These are phyloP conservation scores for Aspergillus pseudoterreus DNA, from an alignment of 2,329 filamentous ascomycete species.

Conservation along the genomic window DNA sequence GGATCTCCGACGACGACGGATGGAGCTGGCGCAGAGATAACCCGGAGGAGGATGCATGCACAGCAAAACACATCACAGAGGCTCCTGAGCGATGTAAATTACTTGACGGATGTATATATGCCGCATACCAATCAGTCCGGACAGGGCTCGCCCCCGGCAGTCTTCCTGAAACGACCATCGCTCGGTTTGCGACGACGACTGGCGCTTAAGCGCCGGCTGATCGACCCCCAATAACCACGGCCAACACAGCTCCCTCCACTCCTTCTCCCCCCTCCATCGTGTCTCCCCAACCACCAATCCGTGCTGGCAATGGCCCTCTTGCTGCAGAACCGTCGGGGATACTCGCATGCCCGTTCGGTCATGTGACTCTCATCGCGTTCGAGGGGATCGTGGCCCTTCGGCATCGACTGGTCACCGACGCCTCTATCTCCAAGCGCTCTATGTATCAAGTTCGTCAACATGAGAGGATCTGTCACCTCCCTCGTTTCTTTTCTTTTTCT, in stretches of 20 bases:
- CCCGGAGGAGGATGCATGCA: background rate
- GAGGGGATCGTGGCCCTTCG: constrained; percentile 17
- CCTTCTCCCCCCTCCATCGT: constrained; percentile 7
- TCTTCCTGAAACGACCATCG: background rate
- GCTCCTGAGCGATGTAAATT: too few relatives aligned
- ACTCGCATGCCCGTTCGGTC: constrained; percentile 33
- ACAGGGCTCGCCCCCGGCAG: background rate
- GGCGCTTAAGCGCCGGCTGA: too few relatives aligned
- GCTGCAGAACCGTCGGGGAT: constrained; percentile 31
- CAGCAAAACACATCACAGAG: too few relatives aligned
- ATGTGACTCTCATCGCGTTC: constrained; percentile 26
- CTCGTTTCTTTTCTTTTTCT: constrained; percentile 9
- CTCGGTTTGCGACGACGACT: too few relatives aligned
- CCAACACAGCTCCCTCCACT: too few relatives aligned
- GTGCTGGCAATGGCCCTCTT: constrained; percentile 8
- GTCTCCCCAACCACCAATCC: constrained; percentile 19
- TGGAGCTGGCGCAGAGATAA: constrained; percentile 34
- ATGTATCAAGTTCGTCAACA: constrained; percentile 13
- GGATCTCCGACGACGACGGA: constrained; percentile 62
- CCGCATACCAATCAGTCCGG: too few relatives aligned
- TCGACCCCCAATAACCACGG: too few relatives aligned
- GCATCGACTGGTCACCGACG: constrained; percentile 16
- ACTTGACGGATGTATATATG: too few relatives aligned
- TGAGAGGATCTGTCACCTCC: constrained; percentile 23
- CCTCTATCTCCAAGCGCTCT: constrained; percentile 14